Conservation (phyloP, 768 basidiomycete species). For the Agaricus blazei region DNA sequence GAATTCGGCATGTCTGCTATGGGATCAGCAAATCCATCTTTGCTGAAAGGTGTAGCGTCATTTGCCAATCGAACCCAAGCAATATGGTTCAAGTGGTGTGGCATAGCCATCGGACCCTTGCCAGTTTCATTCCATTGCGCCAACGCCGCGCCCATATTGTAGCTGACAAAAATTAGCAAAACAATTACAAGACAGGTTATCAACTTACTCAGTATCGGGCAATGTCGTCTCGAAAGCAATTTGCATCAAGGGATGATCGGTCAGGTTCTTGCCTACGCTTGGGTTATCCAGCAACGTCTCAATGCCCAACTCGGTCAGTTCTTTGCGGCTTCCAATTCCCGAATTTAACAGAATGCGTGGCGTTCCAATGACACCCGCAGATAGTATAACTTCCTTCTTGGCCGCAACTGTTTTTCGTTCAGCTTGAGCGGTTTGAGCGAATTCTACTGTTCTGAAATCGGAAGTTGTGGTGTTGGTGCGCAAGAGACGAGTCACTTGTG, state of each 20-base stretch:
- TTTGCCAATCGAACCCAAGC: background rate
- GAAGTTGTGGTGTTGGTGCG: background rate
- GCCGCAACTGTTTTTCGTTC: too few relatives aligned
- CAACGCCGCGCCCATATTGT: background rate
- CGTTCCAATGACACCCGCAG: conserved; percentile 17
- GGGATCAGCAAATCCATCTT: background rate
- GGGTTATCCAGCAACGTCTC: conserved; percentile 14
- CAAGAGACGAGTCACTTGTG: too few relatives aligned
- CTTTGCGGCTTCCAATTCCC: conserved; percentile 15
- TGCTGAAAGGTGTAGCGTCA: conserved; percentile 4
- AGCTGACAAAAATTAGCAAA: background rate
- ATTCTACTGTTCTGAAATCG: too few relatives aligned
- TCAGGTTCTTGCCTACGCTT: conserved; percentile 17
- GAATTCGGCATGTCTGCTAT: background rate
- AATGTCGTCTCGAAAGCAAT: conserved; percentile 6
- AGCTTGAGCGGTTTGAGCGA: background rate
- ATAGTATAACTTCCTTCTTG: too few relatives aligned
- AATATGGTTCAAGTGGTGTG: background rate
- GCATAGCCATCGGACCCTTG: background rate
- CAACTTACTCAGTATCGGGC: background rate
- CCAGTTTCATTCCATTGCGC: conserved; percentile 2
- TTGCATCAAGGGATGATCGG: conserved; percentile 13
- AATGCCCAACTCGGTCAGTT: conserved; percentile 13
- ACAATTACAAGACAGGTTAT: too few relatives aligned
- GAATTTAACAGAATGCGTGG: conserved; percentile 19